Evolutionary conservation across 1,284 basidiomycete species (phyloP).

Genomic region (Ceratorhiza oryzae-sativae): DNA sequence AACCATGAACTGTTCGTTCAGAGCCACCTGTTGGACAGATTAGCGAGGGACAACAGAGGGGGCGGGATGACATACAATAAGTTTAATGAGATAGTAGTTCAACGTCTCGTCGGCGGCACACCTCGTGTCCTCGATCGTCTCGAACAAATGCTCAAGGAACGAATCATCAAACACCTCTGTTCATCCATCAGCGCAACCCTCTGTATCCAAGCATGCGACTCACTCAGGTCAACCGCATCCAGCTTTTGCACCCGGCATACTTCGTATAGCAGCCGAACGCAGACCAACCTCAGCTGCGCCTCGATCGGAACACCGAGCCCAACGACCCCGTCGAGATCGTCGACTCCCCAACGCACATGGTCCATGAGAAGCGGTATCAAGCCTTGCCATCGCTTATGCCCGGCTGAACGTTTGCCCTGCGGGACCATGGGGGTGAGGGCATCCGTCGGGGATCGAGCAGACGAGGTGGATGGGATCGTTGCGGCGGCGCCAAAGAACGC

Average conservation of each 20-base stretch:
- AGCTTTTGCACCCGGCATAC: slow-evolving; percentile 89
- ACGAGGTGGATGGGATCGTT: slow-evolving; percentile 11
- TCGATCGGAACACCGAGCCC: slow-evolving; percentile 67
- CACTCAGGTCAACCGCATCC: slow-evolving; percentile 74
- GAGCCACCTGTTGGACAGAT: slow-evolving; percentile 66
- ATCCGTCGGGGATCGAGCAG: slow-evolving; percentile 8
- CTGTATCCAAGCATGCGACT: slow-evolving; percentile 49
- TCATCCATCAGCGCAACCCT: slow-evolving; percentile 27
- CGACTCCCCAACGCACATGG: slow-evolving; percentile 64
- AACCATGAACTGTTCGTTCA: slow-evolving; percentile 99
- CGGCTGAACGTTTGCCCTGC: slow-evolving; percentile 31
- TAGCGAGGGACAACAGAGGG: not conserved
- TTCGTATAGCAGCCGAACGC: slow-evolving; percentile 84
- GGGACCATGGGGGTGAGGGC: slow-evolving; percentile 30
- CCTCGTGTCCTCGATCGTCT: slow-evolving; percentile 91
- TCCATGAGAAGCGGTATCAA: slow-evolving; percentile 85
- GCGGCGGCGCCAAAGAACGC: slow-evolving; percentile 69
- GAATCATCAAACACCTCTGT: slow-evolving; percentile 78
- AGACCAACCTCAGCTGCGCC: slow-evolving; percentile 74
- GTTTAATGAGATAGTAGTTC: slow-evolving; percentile 92
- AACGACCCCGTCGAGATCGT: slow-evolving; percentile 66
- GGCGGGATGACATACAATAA: slow-evolving; percentile 68
- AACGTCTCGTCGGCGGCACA: slow-evolving; percentile 88
- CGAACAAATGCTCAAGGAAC: slow-evolving; percentile 91
- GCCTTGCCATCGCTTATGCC: slow-evolving; percentile 78